phyloP scores from a whole-genome alignment of 257 asterid genomes.

The Osmanthus fragrans region DNA sequence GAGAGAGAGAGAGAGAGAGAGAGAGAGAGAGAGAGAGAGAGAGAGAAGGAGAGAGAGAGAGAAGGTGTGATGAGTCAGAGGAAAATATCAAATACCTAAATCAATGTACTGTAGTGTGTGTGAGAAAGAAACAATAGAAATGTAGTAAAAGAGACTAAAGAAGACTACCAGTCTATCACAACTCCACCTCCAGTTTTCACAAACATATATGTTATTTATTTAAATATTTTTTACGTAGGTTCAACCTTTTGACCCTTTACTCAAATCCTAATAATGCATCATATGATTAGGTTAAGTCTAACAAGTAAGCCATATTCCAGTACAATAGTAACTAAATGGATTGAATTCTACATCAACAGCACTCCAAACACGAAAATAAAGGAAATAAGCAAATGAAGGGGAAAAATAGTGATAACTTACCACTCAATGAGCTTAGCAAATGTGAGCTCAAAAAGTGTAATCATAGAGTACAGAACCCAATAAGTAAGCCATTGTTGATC shows the following conservation, averaged over 20 bases:
- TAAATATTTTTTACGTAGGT: not conserved
- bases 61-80: not conserved
- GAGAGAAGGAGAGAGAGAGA: too few relatives aligned
- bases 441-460: slow-evolving; percentile 58
- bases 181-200: too few relatives aligned
- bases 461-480: slow-evolving; percentile 58
- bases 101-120: too few relatives aligned
- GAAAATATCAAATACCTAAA: too few relatives aligned
- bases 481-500: slow-evolving; percentile 68
- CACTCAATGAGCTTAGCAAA: slow-evolving; percentile 53
- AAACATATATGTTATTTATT: too few relatives aligned
- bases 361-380: not conserved
- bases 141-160: not conserved
- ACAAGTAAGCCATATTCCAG: not conserved
- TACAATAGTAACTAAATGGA: not conserved
- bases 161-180: too few relatives aligned
- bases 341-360: not conserved
- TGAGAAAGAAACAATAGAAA: too few relatives aligned
- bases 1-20: too few relatives aligned
- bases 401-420: slow-evolving; percentile 19
- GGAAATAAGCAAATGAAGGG: not conserved
- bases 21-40: too few relatives aligned
- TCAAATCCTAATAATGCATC: not conserved
- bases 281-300: not conserved
- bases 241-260: not conserved